Base-by-base conservation (phyloP, 2,329 filamentous ascomycete species). In the Huntiella abstrusa region DNA sequence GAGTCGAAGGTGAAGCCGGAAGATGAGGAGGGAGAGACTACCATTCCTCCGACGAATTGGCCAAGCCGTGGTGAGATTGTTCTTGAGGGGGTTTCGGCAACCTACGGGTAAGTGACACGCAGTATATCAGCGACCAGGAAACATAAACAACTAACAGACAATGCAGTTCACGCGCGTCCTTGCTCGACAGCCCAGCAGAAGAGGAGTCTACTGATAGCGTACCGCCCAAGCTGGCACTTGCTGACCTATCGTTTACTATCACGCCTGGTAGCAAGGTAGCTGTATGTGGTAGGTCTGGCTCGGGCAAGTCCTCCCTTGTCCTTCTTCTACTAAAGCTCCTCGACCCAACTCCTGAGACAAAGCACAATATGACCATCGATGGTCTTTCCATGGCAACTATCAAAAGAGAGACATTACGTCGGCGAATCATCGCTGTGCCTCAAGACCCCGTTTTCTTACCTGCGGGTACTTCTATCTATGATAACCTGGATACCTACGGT, bases 381-480 rank as follows among this genome's bases (percentile, higher is more conserved):
- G 58, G 53, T 28, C 43, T 64, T 0, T 53, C 58, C 0, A 56
- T 67, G 1, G 35, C 55, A 17, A 49, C 49, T 1, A 58, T 74
- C 10, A 54, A 67, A 45, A 62, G 69, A 2, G 22, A 56, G 0
- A 54, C 56, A 0, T 58, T 74, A 0, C 66, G 71, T 5, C 57
- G 63, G 36, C 64, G 64, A 1, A 57, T 75, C 34, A 68, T 71
- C 37, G 66, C 68, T 4, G 57, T 75, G 1, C 68, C 71, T 0
- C 71, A 75, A 53, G 71, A 75, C 4, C 55, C 68, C 0, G 64
- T 70, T 3, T 71, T 75, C 54, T 55, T 73, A 1, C 65, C 64
- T 0, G 64, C 62, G 33, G 62, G 59, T 4, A 62, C 59, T 40
- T 62, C 59, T 1, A 59, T 67, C 49, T 57, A 55, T 22, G 44